Conservation (phyloP, 495 filamentous ascomycete species). For the Xylaria castorea region DNA sequence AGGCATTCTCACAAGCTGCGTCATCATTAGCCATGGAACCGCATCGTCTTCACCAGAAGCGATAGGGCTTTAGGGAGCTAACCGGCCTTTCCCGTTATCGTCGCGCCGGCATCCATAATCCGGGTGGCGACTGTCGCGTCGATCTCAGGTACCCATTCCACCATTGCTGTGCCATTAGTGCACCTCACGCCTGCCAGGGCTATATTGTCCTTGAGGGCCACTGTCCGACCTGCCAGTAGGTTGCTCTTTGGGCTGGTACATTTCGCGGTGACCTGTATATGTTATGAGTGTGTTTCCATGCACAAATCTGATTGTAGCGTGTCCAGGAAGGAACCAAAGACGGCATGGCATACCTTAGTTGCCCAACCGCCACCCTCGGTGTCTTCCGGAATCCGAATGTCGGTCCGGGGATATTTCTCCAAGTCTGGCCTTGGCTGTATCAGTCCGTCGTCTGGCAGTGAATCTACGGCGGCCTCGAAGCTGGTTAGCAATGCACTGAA, state of each 20-base stretch:
- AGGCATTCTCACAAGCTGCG: slow-evolving; percentile 56
- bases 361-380: slow-evolving; percentile 41
- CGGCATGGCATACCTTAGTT: slow-evolving; percentile 31
- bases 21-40: background rate
- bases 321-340: background rate
- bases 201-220: slow-evolving; percentile 51
- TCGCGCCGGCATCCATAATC: slow-evolving; percentile 45
- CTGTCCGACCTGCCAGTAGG: slow-evolving; percentile 41
- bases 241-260: slow-evolving; percentile 37
- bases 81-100: slow-evolving; percentile 47
- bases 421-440: slow-evolving; percentile 37
- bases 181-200: slow-evolving; percentile 46
- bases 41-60: slow-evolving; percentile 14
- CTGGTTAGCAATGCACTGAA: slow-evolving; percentile 32
- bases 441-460: slow-evolving; percentile 33
- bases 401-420: slow-evolving; percentile 34
- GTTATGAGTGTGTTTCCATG: slow-evolving; percentile 13
- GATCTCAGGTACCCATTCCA: slow-evolving; percentile 44
- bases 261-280: slow-evolving; percentile 35
- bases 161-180: slow-evolving; percentile 46
- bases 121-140: slow-evolving; percentile 48
- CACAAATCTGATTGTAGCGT: background rate
- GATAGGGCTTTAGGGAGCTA: slow-evolving; percentile 14
- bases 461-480: slow-evolving; percentile 32
- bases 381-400: slow-evolving; percentile 41